Evolutionary conservation across 768 basidiomycete genomes (phyloP), one percentile per base, ranked within the genome.

Genomic region (Leccinum subgranulosum): DNA sequence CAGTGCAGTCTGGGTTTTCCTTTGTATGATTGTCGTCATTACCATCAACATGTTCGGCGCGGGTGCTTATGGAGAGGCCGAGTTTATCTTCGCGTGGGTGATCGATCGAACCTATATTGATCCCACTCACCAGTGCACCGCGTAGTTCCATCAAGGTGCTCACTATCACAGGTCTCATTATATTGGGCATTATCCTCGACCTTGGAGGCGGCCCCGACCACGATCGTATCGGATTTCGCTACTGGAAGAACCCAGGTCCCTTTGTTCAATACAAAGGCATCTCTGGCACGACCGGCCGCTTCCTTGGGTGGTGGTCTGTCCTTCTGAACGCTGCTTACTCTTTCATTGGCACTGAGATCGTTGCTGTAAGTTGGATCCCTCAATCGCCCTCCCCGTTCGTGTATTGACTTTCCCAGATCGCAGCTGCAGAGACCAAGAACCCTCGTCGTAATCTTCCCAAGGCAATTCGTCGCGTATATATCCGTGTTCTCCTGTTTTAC

Each of bases 181-280:
- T 87, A 59, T 67, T 87, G n/a, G 85, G 85, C 9, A 77, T 86
- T 7, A 77, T 95, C 31, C 76, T 96, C 60, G 92, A 94, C 69
- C 84, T 93, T 43, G 95, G 95, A 60, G 94, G 92, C 57, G 94
- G 91, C 3, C 94, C 93, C 7, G 73, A 82, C 64, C 87, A 89
- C 65, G 90, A 92, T 66, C 82, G 90, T 43, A 66, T 81, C 59
- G 75, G 75, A 19, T 77, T 73, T 70, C 69, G 75, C 4, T 92
- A 88, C 76, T 95, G 93, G 92, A 88, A 85, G 59, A 60, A 94
- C 62, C 94, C 94, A 0, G 96, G 96, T 11, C 86, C 95, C 0
- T 92, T 98, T 67, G 86, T 79, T 10, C 92, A 96, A 66, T 91
- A 74, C 64, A 12, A 23, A 23, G 23, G 23, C 23, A 23, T 23